Conservation (phyloP, 768 basidiomycete species). For the Leccinum sublutescens region DNA sequence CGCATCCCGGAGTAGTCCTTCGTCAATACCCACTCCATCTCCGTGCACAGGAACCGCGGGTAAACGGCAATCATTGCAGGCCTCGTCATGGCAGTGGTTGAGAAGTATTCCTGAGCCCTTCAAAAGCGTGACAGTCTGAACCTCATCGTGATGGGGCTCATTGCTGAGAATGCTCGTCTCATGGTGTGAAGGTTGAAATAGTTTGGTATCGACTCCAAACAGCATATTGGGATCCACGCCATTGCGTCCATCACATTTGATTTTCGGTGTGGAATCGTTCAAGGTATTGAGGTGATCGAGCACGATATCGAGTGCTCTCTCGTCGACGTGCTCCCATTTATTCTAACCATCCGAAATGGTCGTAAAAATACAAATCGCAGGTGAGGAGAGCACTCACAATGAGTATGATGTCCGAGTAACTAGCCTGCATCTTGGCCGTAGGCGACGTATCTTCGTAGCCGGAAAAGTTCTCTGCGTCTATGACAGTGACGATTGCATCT, state of each 20-base stretch:
- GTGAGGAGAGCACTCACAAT: slow-evolving; percentile 50
- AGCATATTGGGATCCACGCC: slow-evolving; percentile 77
- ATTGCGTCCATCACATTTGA: slow-evolving; percentile 59
- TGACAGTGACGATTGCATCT: slow-evolving; percentile 88
- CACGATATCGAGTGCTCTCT: slow-evolving; percentile 75
- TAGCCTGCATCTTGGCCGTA: slow-evolving; percentile 93
- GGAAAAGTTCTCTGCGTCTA: slow-evolving; percentile 87
- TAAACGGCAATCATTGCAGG: slow-evolving; percentile 3
- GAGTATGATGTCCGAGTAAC: slow-evolving; percentile 89
- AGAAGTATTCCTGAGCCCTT: slow-evolving; percentile 34
- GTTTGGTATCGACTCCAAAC: slow-evolving; percentile 87
- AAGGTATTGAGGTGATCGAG: slow-evolving; percentile 86
- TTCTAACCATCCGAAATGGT: slow-evolving; percentile 46
- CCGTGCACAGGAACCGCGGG: background rate
- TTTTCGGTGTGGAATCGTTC: slow-evolving; percentile 87
- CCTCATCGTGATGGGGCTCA: slow-evolving; percentile 71
- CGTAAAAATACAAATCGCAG: slow-evolving; percentile 1
- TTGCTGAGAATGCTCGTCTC: slow-evolving; percentile 10
- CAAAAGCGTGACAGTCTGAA: slow-evolving; percentile 73
- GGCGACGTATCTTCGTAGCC: slow-evolving; percentile 93
- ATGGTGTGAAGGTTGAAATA: slow-evolving; percentile 44
- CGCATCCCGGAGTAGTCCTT: slow-evolving; percentile 42
- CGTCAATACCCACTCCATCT: slow-evolving; percentile 21
- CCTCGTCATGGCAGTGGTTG: slow-evolving; percentile 13
- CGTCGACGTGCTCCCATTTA: slow-evolving; percentile 86